A percentile compares a stretch with the other conserved stretches of the same genome.
These are phyloP conservation scores for Mortierella sp. DNA, from an alignment of 371 early-diverging fungal species.

Conservation along the genomic window DNA sequence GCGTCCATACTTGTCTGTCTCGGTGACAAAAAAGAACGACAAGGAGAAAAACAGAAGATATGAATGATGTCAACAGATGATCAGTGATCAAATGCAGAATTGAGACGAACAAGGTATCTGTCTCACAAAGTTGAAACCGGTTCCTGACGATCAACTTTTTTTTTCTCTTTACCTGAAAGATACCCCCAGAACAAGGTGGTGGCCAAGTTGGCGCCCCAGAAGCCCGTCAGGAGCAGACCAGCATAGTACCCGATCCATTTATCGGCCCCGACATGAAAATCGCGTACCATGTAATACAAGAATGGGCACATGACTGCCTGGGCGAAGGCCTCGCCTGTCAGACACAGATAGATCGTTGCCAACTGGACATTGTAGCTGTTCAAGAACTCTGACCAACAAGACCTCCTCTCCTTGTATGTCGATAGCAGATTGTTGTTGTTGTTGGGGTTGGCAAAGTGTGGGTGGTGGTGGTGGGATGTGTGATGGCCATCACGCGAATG, in stretches of 20 bases:
- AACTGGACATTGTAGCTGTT: constrained; percentile 31
- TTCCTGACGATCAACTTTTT: background rate
- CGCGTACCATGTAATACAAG: constrained; percentile 39
- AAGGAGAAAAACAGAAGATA: background rate
- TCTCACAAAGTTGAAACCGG: background rate
- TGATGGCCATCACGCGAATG: background rate
- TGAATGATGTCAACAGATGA: background rate
- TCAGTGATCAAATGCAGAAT: background rate
- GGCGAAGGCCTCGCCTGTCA: constrained; percentile 36
- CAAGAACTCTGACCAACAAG: background rate
- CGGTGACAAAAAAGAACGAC: background rate
- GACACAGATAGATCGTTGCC: constrained; percentile 27
- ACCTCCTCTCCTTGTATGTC: background rate
- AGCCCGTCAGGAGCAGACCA: constrained; percentile 32
- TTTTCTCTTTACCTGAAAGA: constrained; percentile 27
- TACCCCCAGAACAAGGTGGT: constrained; percentile 35
- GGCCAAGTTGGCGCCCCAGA: constrained; percentile 37
- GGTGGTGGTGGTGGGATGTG: background rate
- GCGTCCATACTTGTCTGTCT: constrained; percentile 35
- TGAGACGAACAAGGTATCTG: background rate
- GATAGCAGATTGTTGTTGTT: background rate
- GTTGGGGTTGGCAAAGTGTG: background rate
- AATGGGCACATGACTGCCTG: constrained; percentile 39
- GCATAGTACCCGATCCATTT: constrained; percentile 47
- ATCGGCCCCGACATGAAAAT: constrained; percentile 33